Evolutionary conservation across 31 red algal genomes (phyloP).

Genomic region (Asparagopsis taxiformis): DNA sequence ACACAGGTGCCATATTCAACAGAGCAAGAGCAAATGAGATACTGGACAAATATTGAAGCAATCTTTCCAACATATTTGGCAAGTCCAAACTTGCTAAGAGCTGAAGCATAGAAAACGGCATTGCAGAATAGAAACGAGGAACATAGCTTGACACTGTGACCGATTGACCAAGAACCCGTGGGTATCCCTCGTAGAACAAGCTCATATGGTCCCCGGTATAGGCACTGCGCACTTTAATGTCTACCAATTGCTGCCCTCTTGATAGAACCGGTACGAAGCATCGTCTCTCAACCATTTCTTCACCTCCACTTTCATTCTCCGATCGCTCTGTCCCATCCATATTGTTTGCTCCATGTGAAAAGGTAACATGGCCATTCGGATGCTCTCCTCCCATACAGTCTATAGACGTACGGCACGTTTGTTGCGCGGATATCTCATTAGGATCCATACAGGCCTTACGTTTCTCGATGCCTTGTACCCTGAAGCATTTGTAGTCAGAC

Average conservation of each 20-base stretch:
- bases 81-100: slow-evolving; percentile 22
- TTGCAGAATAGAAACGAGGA: slow-evolving; percentile 33
- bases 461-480: slow-evolving; percentile 3
- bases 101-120: slow-evolving; percentile 14
- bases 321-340: neutral
- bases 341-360: neutral
- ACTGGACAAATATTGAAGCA: slow-evolving; percentile 58
- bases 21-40: slow-evolving; percentile 60
- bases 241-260: slow-evolving; percentile 40
- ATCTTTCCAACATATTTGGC: slow-evolving; percentile 26
- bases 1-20: slow-evolving; percentile 78
- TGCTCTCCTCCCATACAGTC: slow-evolving; percentile 12
- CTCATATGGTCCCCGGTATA: slow-evolving; percentile 9
- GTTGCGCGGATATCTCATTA: slow-evolving; percentile 1
- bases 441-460: slow-evolving; percentile 10
- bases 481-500: slow-evolving; percentile 15
- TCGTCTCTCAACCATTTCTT: neutral
- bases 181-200: slow-evolving; percentile 57
- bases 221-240: slow-evolving; percentile 17
- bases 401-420: slow-evolving; percentile 5
- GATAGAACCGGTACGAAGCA: slow-evolving; percentile 52
- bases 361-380: neutral
- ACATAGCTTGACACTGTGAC: slow-evolving; percentile 62
- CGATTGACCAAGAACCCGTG: slow-evolving; percentile 29
- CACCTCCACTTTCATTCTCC: neutral